A percentile compares a stretch with the other conserved stretches of the same genome.
phyloP scores from a whole-genome alignment of 2,329 filamentous ascomycete genomes.

The Metarhizium anisopliae region DNA sequence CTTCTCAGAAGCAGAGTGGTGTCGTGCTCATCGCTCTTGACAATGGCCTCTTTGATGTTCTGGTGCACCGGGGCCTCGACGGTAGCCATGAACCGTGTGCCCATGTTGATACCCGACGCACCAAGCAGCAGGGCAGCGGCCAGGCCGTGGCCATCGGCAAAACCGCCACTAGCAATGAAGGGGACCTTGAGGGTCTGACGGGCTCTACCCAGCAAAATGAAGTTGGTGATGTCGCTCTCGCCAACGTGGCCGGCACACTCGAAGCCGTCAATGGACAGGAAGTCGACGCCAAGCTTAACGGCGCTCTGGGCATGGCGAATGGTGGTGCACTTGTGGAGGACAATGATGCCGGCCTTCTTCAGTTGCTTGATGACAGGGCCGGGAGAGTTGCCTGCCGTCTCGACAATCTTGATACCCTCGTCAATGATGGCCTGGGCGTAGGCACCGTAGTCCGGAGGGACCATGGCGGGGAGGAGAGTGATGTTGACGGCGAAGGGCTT shows the following conservation, averaged over 20 bases:
- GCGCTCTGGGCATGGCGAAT: conserved; percentile 89
- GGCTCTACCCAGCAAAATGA: conserved; percentile 77
- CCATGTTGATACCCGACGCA: conserved; percentile 96
- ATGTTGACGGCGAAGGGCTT: conserved; percentile 89
- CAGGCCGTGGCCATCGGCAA: conserved; percentile 87
- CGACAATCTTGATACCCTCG: conserved; percentile 83
- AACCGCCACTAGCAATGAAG: conserved; percentile 93
- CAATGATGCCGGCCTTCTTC: conserved; percentile 67
- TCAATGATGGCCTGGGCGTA: conserved; percentile 92
- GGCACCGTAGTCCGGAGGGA: conserved; percentile 83
- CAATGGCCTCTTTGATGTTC: conserved; percentile 91
- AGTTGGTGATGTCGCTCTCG: conserved; percentile 81
- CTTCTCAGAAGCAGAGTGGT: conserved; percentile 79
- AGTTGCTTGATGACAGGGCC: conserved; percentile 85
- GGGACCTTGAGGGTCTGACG: conserved; percentile 76
- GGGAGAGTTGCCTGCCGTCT: conserved; percentile 82
- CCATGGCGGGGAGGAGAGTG: conserved; percentile 81
- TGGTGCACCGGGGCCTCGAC: conserved; percentile 84
- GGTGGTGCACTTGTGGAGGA: conserved; percentile 96
- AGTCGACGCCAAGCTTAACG: conserved; percentile 90
- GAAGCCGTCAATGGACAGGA: conserved; percentile 93
- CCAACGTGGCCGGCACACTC: conserved; percentile 90
- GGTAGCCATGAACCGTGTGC: conserved; percentile 95
- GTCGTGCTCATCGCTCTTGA: conserved; percentile 79
- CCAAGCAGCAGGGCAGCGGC: conserved; percentile 85